Base-by-base conservation (phyloP, 169 alveolate species). In the Plasmodium knowlesi region DNA sequence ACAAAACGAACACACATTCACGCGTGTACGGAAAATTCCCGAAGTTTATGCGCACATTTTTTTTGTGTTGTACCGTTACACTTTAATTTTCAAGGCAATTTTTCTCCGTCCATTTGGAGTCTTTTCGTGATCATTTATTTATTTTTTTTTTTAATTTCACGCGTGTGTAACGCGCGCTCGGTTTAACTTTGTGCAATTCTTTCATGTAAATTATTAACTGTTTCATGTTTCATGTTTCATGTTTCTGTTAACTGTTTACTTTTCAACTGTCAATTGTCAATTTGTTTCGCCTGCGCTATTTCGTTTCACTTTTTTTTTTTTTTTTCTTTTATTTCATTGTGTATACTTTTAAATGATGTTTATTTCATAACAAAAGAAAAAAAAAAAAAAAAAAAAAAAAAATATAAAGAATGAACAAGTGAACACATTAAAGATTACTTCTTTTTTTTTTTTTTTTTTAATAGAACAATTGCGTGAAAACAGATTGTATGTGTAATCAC, bases 11-110 rank as follows among this genome's bases (percentile, higher is more conserved):
- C 50, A 79, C 84, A 79, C 54, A 12, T 43, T 22, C 16, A 30
- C 22, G 57, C 16, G 57, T 79, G 57, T 79, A 41, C 39, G 43
- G 10, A 79, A 30, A 25, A 25, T 41, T 37, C 54, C 25, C 57
- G 50, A 37, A 37, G 10, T 79, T 79, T 79, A 5, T 22, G 32
- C 19, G 30, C 5, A 22, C 57, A 39, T 41, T 37, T 22, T 79
- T 79, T 79, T 41, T 79, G 84, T 41, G 50, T 39, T 79, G 71
- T 79, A 43, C 57, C 84, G 84, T 79, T 79, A 39, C 46, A 79
- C 30, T 10, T 79, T 43, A 41, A 28, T 79, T 79, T 79, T 79
- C 84, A 22, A 30, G 57, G 34, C 70, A 37, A 39, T 79, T 79
- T 79, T n/a, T 79, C 70, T 79, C 84, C 70, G 34, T 67, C 76